Conservation (phyloP, 306 rosid species). For the Inga leiocalycina region DNA sequence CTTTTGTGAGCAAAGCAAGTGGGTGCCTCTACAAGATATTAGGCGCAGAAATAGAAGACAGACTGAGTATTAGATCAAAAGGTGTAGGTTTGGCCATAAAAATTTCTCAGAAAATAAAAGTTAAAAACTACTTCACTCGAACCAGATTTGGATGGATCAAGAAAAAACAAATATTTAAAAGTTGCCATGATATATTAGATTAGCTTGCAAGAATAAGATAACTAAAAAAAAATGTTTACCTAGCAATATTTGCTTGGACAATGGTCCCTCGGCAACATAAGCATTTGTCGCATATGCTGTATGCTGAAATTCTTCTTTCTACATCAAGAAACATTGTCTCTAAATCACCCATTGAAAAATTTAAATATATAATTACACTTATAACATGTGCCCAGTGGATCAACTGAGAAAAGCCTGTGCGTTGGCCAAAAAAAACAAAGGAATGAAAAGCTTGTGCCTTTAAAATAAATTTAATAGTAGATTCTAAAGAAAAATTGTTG, state of each 20-base stretch:
- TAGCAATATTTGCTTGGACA: constrained; percentile 75
- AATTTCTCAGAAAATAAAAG: neutral
- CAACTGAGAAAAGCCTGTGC: constrained; percentile 6
- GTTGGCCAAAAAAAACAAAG: too few relatives aligned
- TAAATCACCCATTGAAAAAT: constrained; percentile 27
- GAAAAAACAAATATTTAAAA: constrained; percentile 1
- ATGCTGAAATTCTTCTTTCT: constrained; percentile 99
- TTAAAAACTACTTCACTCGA: constrained; percentile 9
- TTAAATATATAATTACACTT: constrained; percentile 21
- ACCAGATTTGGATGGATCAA: constrained; percentile 22
- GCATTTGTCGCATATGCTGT: constrained; percentile 92
- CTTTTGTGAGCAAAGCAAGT: constrained; percentile 15
- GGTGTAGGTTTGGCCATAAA: constrained; percentile 1
- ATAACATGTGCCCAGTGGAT: neutral
- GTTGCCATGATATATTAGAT: constrained; percentile 2
- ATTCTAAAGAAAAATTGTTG: constrained; percentile 4
- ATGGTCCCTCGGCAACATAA: constrained; percentile 67
- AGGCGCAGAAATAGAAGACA: neutral
- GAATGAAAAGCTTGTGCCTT: neutral
- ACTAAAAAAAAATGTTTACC: constrained; percentile 48
- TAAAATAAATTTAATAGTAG: constrained; percentile 8
- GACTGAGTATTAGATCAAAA: constrained; percentile 15
- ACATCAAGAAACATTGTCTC: constrained; percentile 36
- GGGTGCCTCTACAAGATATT: constrained; percentile 22
- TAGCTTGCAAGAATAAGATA: constrained; percentile 20